Conservation (phyloP, 2,329 filamentous ascomycete genomes). For the Aspergillus sp. region DNA sequence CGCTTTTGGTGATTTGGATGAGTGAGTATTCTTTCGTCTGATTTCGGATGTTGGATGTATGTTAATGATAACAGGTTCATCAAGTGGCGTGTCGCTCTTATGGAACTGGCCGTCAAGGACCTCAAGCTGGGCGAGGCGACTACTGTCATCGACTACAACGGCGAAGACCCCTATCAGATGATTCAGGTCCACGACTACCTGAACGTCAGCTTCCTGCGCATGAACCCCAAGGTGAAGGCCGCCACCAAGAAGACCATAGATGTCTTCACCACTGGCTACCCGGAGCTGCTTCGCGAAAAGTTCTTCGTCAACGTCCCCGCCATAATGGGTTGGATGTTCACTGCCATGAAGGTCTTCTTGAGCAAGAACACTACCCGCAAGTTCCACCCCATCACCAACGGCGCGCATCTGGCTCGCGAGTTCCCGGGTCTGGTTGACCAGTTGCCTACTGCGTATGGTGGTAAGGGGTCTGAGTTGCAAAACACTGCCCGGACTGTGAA, state of each 20-base stretch:
- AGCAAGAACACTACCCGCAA: slow-evolving; percentile 68
- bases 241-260: slow-evolving; percentile 76
- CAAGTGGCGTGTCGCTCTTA: slow-evolving; percentile 80
- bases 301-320: slow-evolving; percentile 92
- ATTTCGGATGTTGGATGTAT: not conserved
- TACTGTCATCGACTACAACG: slow-evolving; percentile 56
- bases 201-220: slow-evolving; percentile 76
- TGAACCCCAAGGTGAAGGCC: slow-evolving; percentile 67
- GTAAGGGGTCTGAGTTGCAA: slow-evolving; percentile 53
- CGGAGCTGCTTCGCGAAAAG: slow-evolving; percentile 81
- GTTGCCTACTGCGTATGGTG: slow-evolving; percentile 73
- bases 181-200: slow-evolving; percentile 92
- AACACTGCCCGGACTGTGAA: slow-evolving; percentile 28
- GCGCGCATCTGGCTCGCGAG: slow-evolving; percentile 60
- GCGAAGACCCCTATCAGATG: slow-evolving; percentile 78
- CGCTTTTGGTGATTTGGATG: slow-evolving; percentile 74
- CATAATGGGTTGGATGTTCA: slow-evolving; percentile 84
- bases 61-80: slow-evolving; percentile 59
- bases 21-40: slow-evolving; percentile 49
- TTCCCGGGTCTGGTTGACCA: slow-evolving; percentile 53
- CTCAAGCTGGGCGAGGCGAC: slow-evolving; percentile 65
- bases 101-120: slow-evolving; percentile 75
- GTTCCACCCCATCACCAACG: slow-evolving; percentile 71
- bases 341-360: slow-evolving; percentile 67
- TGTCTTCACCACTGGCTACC: slow-evolving; percentile 74